A percentile compares a stretch with the other conserved stretches of the same genome.
These are phyloP conservation scores for Aspergillus fijiensis DNA, from an alignment of 2,329 filamentous ascomycete species.

Conservation along the genomic window DNA sequence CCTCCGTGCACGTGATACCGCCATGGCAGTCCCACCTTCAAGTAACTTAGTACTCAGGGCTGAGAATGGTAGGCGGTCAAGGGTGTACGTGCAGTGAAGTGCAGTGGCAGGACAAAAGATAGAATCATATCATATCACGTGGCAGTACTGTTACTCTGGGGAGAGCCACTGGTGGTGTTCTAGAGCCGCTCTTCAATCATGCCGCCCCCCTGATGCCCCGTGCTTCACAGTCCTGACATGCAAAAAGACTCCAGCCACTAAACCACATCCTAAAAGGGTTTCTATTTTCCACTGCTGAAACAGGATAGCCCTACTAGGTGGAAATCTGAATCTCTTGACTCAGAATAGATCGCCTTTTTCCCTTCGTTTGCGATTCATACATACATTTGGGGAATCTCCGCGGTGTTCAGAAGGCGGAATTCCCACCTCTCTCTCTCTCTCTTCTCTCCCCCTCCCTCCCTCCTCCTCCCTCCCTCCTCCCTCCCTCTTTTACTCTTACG, in stretches of 20 bases:
- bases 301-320: slow-evolving; percentile 14
- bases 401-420: neutral
- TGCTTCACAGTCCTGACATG: slow-evolving; percentile 18
- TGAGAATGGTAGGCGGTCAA: neutral
- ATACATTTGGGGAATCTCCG: neutral
- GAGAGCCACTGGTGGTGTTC: slow-evolving; percentile 14
- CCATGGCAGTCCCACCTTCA: no score
- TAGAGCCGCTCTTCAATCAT: slow-evolving; percentile 18
- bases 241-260: slow-evolving; percentile 13
- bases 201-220: slow-evolving; percentile 21
- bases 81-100: no score
- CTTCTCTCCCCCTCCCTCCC: neutral
- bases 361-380: neutral
- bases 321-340: slow-evolving; percentile 1
- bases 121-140: slow-evolving; percentile 13
- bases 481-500: slow-evolving; percentile 18
- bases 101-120: no score
- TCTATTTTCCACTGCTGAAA: neutral
- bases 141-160: neutral
- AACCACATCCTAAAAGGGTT: neutral
- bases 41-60: neutral
- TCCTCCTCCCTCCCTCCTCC: neutral
- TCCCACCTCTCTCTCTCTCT: neutral
- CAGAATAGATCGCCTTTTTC: neutral
- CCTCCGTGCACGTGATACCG: neutral